Evolutionary conservation across 2,329 filamentous ascomycete species (phyloP).

Genomic region (Alternaria arbusti): DNA sequence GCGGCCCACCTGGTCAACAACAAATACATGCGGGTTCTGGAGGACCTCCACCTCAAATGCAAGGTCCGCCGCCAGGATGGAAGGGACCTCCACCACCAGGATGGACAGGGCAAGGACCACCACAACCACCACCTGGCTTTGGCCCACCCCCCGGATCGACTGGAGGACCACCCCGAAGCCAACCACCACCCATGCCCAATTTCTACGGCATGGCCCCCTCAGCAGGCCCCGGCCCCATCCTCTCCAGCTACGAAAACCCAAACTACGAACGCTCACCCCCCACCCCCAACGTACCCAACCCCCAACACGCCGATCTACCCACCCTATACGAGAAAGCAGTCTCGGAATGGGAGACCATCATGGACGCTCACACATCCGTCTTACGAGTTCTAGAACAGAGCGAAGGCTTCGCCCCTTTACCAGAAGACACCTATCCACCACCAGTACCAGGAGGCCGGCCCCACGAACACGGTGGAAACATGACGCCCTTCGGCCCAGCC

Average conservation of each 20-base stretch:
- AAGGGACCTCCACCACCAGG: slow-evolving; percentile 20
- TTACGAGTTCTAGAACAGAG: slow-evolving; percentile 65
- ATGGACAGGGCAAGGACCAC: slow-evolving; percentile 26
- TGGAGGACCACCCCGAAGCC: slow-evolving; percentile 10
- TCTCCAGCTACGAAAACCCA: slow-evolving; percentile 50
- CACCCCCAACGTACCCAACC: slow-evolving; percentile 20
- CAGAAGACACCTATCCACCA: slow-evolving; percentile 68
- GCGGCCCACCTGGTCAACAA: slow-evolving; percentile 28
- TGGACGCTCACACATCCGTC: slow-evolving; percentile 72
- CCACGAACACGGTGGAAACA: slow-evolving; percentile 19
- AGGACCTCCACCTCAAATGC: slow-evolving; percentile 35
- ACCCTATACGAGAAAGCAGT: slow-evolving; percentile 72
- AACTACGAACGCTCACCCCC: slow-evolving; percentile 25
- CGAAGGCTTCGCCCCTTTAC: slow-evolving; percentile 76
- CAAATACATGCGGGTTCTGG: slow-evolving; percentile 25
- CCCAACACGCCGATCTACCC: slow-evolving; percentile 61
- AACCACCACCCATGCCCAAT: slow-evolving; percentile 46
- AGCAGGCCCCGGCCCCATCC: slow-evolving; percentile 50
- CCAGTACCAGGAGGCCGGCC: slow-evolving; percentile 43
- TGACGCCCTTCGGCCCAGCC: slow-evolving; percentile 81
- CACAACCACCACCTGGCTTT: slow-evolving; percentile 23
- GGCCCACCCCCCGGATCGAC: slow-evolving; percentile 14
- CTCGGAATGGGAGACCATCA: slow-evolving; percentile 79
- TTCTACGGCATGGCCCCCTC: slow-evolving; percentile 61
- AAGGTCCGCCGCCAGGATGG: slow-evolving; percentile 34